These are phyloP conservation scores for Pugionium cornutum DNA, from an alignment of 345 rosid species.

Conservation along the genomic window DNA sequence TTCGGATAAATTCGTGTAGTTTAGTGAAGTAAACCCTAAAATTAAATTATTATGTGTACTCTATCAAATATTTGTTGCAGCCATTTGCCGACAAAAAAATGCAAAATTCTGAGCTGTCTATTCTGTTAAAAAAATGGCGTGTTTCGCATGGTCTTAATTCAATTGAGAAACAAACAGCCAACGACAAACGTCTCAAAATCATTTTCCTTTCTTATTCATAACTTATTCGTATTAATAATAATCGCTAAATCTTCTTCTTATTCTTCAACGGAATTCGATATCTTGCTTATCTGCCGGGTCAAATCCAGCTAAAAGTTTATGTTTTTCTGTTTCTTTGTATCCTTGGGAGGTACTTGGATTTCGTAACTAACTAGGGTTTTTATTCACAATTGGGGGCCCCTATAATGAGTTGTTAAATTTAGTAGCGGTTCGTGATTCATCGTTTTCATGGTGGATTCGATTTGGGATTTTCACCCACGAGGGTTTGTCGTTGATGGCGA, in stretches of 20 bases:
- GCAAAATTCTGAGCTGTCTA: too few relatives aligned
- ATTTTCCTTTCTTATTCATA: not conserved
- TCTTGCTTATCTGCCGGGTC: not conserved
- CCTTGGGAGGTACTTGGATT: not conserved
- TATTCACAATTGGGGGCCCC: slow-evolving; percentile 1
- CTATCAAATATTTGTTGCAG: too few relatives aligned
- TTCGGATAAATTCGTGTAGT: too few relatives aligned
- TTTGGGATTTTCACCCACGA: not conserved
- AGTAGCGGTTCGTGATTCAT: slow-evolving; percentile 14
- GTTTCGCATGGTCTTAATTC: slow-evolving; percentile 8
- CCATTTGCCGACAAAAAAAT: too few relatives aligned
- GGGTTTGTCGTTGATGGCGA: slow-evolving; percentile 2
- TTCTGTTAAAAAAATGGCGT: not conserved
- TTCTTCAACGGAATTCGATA: slow-evolving; percentile 19
- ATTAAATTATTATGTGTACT: too few relatives aligned
- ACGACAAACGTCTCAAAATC: slow-evolving; percentile 11
- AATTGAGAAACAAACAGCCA: not conserved
- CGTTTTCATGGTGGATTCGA: slow-evolving; percentile 14
- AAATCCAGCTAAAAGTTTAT: slow-evolving; percentile 23
- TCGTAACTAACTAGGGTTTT: slow-evolving; percentile 9
- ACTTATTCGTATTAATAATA: not conserved
- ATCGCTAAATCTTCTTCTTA: not conserved
- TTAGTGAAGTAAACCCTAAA: too few relatives aligned
- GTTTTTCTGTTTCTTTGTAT: not conserved
- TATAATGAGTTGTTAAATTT: slow-evolving; percentile 10